Percentiles rank a stretch among this genome's conserved stretches.
These are phyloP conservation scores for Chalciporus chontae DNA, from an alignment of 768 basidiomycete species.

Conservation along the genomic window DNA sequence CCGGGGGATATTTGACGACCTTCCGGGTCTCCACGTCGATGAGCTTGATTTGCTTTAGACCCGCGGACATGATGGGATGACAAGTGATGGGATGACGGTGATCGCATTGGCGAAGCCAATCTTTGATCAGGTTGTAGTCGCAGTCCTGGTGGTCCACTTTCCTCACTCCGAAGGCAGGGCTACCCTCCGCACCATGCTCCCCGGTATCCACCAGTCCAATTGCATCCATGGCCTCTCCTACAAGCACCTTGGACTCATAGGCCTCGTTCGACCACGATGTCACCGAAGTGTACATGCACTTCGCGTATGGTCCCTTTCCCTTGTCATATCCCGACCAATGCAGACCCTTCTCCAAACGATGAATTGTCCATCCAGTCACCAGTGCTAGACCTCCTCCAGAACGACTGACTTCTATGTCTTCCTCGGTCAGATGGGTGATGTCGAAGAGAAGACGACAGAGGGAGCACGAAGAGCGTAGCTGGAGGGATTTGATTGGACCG, in stretches of 20 bases:
- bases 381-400: neutral
- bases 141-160: neutral
- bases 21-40: constrained; percentile 7
- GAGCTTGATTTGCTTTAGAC: constrained; percentile 5
- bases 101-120: constrained; percentile 7
- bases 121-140: constrained; percentile 4
- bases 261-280: constrained; percentile 3
- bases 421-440: neutral
- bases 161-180: constrained; percentile 1
- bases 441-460: neutral
- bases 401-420: neutral
- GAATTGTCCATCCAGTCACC: neutral
- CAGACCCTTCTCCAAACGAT: neutral
- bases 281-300: neutral
- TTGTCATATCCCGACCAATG: neutral
- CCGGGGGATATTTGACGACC: constrained; percentile 4
- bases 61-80: constrained; percentile 2
- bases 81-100: constrained; percentile 9
- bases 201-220: constrained; percentile 1
- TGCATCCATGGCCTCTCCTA: constrained; percentile 4
- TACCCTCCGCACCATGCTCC: neutral
- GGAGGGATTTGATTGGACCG: neutral
- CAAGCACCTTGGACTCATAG: neutral
- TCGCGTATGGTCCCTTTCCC: neutral
- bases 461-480: neutral